A percentile compares a stretch with the other conserved stretches of the same genome.
phyloP scores from a whole-genome alignment of 257 asterid genomes.

The Forsythia viridissima region DNA sequence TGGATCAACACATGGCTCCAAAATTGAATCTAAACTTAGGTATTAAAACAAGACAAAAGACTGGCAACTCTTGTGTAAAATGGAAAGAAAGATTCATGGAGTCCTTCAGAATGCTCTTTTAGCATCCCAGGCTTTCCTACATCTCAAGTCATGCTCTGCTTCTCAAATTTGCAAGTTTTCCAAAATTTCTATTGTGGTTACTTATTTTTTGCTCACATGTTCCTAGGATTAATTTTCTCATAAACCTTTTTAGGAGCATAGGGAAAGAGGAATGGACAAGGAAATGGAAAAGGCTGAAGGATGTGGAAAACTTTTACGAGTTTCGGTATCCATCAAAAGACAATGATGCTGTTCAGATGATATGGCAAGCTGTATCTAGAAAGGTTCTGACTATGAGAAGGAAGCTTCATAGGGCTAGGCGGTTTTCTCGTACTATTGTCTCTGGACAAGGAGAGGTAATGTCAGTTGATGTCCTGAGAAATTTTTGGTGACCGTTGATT shows the following conservation, averaged over 20 bases:
- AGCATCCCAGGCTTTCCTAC: not conserved
- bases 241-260: conserved; percentile 49
- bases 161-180: not conserved
- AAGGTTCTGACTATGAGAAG: conserved; percentile 51
- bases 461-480: conserved; percentile 50
- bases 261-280: conserved; percentile 60
- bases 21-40: no score
- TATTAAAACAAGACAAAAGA: no score
- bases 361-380: conserved; percentile 66
- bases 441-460: conserved; percentile 29
- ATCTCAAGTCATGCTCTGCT: no score
- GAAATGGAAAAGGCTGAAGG: conserved; percentile 65
- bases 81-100: not conserved
- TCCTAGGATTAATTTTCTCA: conserved; percentile 17
- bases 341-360: conserved; percentile 76
- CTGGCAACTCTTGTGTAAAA: no score
- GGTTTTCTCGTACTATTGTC: conserved; percentile 30
- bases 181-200: not conserved
- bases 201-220: not conserved
- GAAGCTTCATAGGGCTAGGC: conserved; percentile 37
- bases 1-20: not conserved
- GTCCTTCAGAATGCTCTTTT: not conserved
- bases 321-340: conserved; percentile 57
- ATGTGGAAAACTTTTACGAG: conserved; percentile 52
- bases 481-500: conserved; percentile 38